Percentiles rank a stretch among this genome's conserved stretches.
phyloP scores from a whole-genome alignment of 2,329 filamentous ascomycete genomes.

The Aspergillus sojae region DNA sequence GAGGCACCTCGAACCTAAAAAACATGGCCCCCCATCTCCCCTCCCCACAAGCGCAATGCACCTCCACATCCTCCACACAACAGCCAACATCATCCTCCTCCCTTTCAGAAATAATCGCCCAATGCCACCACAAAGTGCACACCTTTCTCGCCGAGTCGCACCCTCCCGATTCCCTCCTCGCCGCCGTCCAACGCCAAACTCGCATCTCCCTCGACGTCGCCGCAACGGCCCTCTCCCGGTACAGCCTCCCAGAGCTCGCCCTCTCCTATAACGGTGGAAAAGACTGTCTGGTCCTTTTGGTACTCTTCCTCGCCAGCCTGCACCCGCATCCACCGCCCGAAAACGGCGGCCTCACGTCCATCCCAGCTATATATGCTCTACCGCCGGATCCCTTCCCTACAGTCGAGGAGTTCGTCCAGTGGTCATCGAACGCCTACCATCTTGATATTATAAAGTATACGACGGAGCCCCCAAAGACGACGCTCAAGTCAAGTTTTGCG shows the following conservation, averaged over 20 bases:
- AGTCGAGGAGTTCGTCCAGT: constrained; percentile 80
- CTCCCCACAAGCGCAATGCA: neutral
- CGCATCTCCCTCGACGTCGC: constrained; percentile 73
- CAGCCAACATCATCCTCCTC: constrained; percentile 15
- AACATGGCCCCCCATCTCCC: neutral
- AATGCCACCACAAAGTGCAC: constrained; percentile 62
- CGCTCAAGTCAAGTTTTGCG: constrained; percentile 78
- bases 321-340: constrained; percentile 48
- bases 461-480: constrained; percentile 54
- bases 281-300: constrained; percentile 89
- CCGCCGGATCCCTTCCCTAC: constrained; percentile 80
- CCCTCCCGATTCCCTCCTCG: constrained; percentile 57
- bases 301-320: constrained; percentile 76
- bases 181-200: constrained; percentile 73
- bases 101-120: constrained; percentile 64
- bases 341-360: constrained; percentile 27
- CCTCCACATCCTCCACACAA: neutral
- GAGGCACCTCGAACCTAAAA: constrained; percentile 1
- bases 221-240: constrained; percentile 72
- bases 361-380: constrained; percentile 89
- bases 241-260: constrained; percentile 77
- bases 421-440: constrained; percentile 68
- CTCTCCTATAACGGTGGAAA: constrained; percentile 98
- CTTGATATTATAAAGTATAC: constrained; percentile 75
- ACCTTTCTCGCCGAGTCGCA: constrained; percentile 66